Conservation (phyloP, 192 early-diverging fungal genomes). For the Spizellomyces punctatus region DNA sequence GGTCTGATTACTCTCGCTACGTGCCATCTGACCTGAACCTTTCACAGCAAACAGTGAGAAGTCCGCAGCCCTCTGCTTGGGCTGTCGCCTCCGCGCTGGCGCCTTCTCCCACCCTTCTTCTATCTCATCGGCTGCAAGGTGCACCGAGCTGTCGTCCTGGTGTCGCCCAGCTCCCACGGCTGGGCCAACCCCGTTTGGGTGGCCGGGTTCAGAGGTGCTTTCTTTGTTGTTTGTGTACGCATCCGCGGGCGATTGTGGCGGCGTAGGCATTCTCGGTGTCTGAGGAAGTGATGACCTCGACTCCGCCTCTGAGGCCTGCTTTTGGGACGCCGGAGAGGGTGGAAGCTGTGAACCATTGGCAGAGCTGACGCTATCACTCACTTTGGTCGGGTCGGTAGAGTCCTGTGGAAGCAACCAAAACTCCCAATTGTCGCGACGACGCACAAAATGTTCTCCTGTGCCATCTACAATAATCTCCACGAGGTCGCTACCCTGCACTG, state of each 20-base stretch:
- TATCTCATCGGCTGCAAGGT: slow-evolving; percentile 4
- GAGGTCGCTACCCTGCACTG: slow-evolving; percentile 42
- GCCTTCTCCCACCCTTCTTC: slow-evolving; percentile 33
- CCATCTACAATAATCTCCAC: slow-evolving; percentile 64
- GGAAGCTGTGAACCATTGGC: background rate
- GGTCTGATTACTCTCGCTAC: no score
- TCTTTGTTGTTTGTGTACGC: background rate
- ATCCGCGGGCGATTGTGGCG: slow-evolving; percentile 15
- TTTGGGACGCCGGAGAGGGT: background rate
- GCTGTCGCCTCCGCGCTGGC: slow-evolving; percentile 24
- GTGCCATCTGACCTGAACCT: no score
- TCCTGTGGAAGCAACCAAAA: slow-evolving; percentile 69
- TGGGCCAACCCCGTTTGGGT: slow-evolving; percentile 32
- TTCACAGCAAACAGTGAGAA: no score
- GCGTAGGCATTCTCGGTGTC: no score
- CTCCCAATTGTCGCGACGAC: slow-evolving; percentile 77
- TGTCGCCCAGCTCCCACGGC: slow-evolving; percentile 29
- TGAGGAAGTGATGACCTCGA: slow-evolving; percentile 1
- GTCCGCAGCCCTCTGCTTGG: no score
- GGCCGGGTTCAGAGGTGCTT: slow-evolving; percentile 14
- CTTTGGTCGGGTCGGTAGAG: background rate
- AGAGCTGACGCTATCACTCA: background rate
- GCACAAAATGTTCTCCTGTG: slow-evolving; percentile 44
- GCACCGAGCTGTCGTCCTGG: slow-evolving; percentile 31
- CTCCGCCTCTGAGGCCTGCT: background rate